Evolutionary conservation across 2,329 filamentous ascomycete genomes (phyloP), one percentile per base, ranked within the genome.

Genomic region (Phyllosticta citrichinensis): DNA sequence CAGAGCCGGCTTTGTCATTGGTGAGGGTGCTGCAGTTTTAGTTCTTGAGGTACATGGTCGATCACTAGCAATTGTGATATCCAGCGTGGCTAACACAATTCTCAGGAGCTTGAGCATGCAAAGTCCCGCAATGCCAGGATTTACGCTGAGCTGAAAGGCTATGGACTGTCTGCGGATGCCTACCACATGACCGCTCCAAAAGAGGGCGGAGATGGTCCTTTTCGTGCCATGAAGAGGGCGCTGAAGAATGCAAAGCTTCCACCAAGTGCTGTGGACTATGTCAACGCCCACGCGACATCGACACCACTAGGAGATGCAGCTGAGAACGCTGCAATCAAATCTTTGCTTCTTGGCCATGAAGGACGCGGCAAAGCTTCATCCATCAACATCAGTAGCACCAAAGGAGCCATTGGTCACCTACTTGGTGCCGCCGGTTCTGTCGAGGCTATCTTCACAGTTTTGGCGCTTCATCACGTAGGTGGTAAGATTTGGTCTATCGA

Each of bases 201-300:
- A 19, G 85, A 87, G 67, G 87, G 95, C 69, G 94, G 94, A 0
- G 81, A 83, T 56, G 94, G 94, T 0, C 92, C 94, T 0, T 83
- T 85, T 30, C 78, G 89, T 55, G 88, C 93, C 3, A 99, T 99
- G 94, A 87, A 83, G 71, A 84, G 84, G 65, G 92, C 93, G 0
- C 75, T 99, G 62, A 85, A 81, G 67, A 83, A 89, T 69, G 91
- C 91, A 0, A 75, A 80, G 0, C 69, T 96, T 47, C 79, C 79
- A 57, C 92, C 94, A 0, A 75, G 75, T 0, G 76, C 85, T 51
- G 85, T 99, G 4, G 89, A 92, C 72, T 99, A 99, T 72, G 83
- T 99, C 70, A 99, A 97, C 69, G 94, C 94, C 1, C 94, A 99
- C 71, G 94, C 93, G 0, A 99, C 94, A 1, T 89, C 89, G 22